Base-by-base conservation (phyloP, 2,329 filamentous ascomycete genomes). In the Trichoderma gracile region DNA sequence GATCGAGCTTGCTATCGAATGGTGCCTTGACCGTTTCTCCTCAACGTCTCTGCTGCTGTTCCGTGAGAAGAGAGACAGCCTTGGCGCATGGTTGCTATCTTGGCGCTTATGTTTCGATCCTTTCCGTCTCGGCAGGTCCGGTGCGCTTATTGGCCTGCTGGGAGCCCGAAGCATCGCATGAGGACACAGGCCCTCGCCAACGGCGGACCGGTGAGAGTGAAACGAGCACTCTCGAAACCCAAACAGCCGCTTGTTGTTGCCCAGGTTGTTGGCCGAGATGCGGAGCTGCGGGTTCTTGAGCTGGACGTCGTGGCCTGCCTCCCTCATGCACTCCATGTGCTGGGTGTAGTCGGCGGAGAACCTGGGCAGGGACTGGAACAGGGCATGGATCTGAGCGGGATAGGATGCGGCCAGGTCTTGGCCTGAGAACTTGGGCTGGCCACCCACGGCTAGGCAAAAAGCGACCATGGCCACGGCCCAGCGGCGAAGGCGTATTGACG, bases 221-320 rank as follows among this genome's bases (percentile, higher is more conserved):
- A 87, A 87, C 14, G 83, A 84, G 72, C 84, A 87, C 72, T 84
- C 82, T 25, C 84, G 78, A 72, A 86, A 87, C n/a, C 84, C 84
- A 69, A 86, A 86, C 58, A 81, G 78, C 42, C 84, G 81, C 75
- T 86, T 82, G 52, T 84, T 84, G 73, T 81, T 84, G 66, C 80
- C 78, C 23, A 86, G 76, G 63, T 78, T 77, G 76, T 86, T 86
- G 67, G 80, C 81, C 15, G 82, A 81, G 59, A 87, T 80, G 67
- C 84, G 79, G 23, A 86, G 80, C 74, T 86, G 84, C 15, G 84
- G 84, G 75, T 86, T 86, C 78, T 87, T 87, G 75, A 84, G 78
- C 68, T 81, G 78, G 43, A 82, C 74, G 68, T 86, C 79, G 59
- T 84, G 79, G 25, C 80, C 76, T 65, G 80, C 82, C 65, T 75